phyloP scores from a whole-genome alignment of 441 rosid genomes.

The Gossypium schwendimanii region DNA sequence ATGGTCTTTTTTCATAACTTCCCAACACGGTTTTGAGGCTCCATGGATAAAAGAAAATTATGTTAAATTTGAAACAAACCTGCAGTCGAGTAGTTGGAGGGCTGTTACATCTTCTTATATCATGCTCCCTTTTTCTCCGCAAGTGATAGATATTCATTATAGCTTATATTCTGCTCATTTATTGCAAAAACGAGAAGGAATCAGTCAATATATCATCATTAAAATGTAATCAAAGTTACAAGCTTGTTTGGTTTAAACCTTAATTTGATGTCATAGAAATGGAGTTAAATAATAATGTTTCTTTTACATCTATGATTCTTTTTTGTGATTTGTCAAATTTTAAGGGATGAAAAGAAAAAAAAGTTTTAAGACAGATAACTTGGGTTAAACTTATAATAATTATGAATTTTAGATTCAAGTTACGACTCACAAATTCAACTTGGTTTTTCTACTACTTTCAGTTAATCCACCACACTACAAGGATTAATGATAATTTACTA shows the following conservation, averaged over 20 bases:
- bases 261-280: too few species aligned
- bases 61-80: not conserved
- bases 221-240: too few species aligned
- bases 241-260: too few species aligned
- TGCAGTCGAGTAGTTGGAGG: not conserved
- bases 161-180: not conserved
- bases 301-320: too few species aligned
- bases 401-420: too few species aligned
- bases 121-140: not conserved
- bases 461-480: not conserved
- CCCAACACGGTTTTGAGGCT: not conserved
- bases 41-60: not conserved
- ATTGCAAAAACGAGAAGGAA: too few species aligned
- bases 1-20: not conserved
- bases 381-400: too few species aligned
- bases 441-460: not conserved
- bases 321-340: too few species aligned
- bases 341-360: too few species aligned
- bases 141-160: not conserved
- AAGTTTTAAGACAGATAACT: too few species aligned
- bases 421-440: not conserved
- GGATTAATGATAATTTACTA: not conserved
- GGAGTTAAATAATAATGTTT: too few species aligned
- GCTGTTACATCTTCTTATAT: not conserved
- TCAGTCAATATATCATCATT: too few species aligned